phyloP scores from a whole-genome alignment of 495 filamentous ascomycete species.

The Aspergillus bertholletiae region DNA sequence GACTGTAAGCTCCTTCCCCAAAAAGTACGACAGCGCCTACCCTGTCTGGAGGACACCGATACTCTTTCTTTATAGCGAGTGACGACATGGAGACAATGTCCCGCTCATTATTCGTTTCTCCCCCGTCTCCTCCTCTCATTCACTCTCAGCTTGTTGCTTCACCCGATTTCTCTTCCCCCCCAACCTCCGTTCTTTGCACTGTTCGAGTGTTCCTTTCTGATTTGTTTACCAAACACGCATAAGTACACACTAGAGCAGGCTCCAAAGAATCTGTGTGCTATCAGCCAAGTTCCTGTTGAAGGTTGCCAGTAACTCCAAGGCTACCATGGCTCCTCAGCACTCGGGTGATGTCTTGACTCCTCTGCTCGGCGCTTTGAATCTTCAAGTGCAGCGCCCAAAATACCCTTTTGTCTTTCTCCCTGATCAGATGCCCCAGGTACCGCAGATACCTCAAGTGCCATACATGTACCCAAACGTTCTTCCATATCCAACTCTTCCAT shows the following conservation, averaged over 20 bases:
- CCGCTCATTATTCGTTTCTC: background rate
- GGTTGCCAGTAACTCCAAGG: constrained; percentile 9
- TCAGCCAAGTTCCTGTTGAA: background rate
- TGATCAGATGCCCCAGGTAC: constrained; percentile 27
- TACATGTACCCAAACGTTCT: constrained; percentile 21
- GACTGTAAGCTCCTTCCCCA: background rate
- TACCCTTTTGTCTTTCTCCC: constrained; percentile 29
- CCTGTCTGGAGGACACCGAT: background rate
- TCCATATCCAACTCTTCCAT: constrained; percentile 28
- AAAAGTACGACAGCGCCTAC: background rate
- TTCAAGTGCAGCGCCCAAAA: constrained; percentile 25
- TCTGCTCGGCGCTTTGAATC: constrained; percentile 20
- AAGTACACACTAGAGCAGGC: background rate
- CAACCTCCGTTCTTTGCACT: constrained; percentile 8
- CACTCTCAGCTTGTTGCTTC: constrained; percentile 4
- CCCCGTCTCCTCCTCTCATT: constrained; percentile 3
- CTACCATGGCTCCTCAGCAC: constrained; percentile 5
- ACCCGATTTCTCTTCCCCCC: constrained; percentile 24
- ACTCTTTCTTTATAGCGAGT: background rate
- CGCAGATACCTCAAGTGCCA: constrained; percentile 23
- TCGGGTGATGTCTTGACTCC: constrained; percentile 12
- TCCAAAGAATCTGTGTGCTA: background rate
- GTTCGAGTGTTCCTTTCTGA: background rate
- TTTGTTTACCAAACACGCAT: background rate
- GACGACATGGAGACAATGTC: background rate